Percentiles rank a stretch among this genome's conserved stretches.
phyloP scores from a whole-genome alignment of 192 early-diverging fungal species.

The Linnemannia schmuckeri region DNA sequence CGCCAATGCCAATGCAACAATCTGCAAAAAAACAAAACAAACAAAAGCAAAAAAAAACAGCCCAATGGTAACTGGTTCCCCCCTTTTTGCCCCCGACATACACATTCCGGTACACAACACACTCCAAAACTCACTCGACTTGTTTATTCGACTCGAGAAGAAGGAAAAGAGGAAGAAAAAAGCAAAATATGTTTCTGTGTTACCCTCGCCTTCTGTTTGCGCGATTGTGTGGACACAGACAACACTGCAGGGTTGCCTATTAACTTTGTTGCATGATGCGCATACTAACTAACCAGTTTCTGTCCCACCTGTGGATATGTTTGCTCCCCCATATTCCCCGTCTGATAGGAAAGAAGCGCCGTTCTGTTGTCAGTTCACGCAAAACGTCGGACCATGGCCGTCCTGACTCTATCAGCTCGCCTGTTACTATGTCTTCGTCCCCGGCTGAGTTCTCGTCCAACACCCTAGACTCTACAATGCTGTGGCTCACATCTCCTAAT shows the following conservation, averaged over 20 bases:
- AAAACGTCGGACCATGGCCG: constrained; percentile 3
- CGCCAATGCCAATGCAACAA: constrained; percentile 1
- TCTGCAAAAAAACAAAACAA: neutral
- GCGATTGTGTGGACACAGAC: neutral
- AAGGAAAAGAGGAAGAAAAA: neutral
- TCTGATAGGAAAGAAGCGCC: constrained; percentile 18
- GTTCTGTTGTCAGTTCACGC: neutral
- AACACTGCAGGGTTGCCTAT: neutral
- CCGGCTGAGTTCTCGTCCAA: neutral
- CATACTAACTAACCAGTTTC: neutral
- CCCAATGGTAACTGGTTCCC: neutral
- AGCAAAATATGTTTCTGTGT: neutral
- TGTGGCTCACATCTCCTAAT: constrained; percentile 16
- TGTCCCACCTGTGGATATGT: neutral
- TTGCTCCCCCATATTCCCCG: neutral
- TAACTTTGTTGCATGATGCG: neutral
- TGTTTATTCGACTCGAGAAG: neutral
- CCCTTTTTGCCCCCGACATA: neutral
- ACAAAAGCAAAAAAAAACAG: neutral
- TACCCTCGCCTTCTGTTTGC: neutral
- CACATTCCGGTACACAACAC: neutral
- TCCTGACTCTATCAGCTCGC: neutral
- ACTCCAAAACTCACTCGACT: neutral
- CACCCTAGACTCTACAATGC: neutral
- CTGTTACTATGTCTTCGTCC: neutral